Conservation (phyloP, 768 basidiomycete species). For the Boletus rubropictus region DNA sequence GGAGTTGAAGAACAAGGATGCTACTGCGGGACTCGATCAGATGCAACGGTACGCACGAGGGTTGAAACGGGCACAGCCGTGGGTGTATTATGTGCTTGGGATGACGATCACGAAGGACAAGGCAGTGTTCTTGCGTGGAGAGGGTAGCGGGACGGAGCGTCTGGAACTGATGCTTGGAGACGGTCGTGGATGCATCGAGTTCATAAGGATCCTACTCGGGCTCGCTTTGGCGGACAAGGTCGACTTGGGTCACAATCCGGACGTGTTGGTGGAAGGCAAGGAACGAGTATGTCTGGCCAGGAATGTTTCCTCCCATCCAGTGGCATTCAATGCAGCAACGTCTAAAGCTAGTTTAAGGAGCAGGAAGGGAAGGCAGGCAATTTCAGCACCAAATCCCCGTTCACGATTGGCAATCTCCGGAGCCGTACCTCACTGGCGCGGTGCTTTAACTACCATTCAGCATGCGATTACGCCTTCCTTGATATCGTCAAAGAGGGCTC, state of each 20-base stretch:
- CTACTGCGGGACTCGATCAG: neutral
- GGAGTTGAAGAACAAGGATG: constrained; percentile 1
- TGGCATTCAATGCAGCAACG: neutral
- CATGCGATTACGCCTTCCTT: neutral
- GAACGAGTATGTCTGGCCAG: neutral
- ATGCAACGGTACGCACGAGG: constrained; percentile 3
- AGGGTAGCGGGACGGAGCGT: constrained; percentile 10
- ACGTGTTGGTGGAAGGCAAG: neutral
- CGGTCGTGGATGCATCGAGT: constrained; percentile 8
- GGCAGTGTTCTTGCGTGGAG: constrained; percentile 4
- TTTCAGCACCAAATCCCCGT: neutral
- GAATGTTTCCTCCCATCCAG: neutral
- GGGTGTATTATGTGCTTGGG: constrained; percentile 5
- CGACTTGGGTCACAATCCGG: constrained; percentile 4
- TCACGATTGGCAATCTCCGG: neutral
- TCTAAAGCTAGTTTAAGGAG: neutral
- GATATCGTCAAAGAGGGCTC: neutral
- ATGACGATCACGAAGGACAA: constrained; percentile 2
- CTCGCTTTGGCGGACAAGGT: constrained; percentile 1
- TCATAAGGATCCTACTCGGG: constrained; percentile 10
- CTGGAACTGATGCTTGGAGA: constrained; percentile 1
- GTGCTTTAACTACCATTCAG: neutral
- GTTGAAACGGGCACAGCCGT: constrained; percentile 1
- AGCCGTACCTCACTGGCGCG: neutral
- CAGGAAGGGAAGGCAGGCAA: neutral